phyloP scores from a whole-genome alignment of 805 yeast species.

The Saccharomyces kudriavzevii region DNA sequence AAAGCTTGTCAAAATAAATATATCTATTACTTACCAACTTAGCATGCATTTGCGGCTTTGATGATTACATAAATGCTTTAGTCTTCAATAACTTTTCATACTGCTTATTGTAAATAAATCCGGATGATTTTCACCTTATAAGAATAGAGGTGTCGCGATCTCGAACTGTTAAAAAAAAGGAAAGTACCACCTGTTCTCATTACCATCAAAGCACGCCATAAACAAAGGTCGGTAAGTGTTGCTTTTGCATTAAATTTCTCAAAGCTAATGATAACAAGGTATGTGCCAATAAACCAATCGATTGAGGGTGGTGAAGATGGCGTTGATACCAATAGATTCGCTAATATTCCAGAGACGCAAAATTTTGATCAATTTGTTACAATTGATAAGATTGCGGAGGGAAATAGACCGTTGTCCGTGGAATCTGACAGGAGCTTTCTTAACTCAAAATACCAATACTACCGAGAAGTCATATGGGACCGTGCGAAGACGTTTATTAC shows the following conservation, averaged over 20 bases:
- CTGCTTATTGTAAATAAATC: neutral
- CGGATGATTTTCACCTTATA: neutral
- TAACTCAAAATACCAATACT: slow-evolving; percentile 7
- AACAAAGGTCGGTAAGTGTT: neutral
- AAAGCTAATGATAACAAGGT: neutral
- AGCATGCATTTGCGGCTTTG: neutral
- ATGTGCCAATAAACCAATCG: neutral
- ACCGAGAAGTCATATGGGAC: slow-evolving; percentile 17
- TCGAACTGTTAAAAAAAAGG: neutral
- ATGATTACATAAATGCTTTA: neutral
- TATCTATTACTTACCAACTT: neutral
- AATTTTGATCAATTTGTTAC: slow-evolving; percentile 56
- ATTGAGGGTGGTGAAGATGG: neutral
- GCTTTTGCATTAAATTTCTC: neutral
- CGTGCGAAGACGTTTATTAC: slow-evolving; percentile 51
- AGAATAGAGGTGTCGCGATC: neutral
- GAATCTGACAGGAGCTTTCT: slow-evolving; percentile 5
- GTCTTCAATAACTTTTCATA: neutral
- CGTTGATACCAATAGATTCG: neutral
- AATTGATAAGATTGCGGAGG: slow-evolving; percentile 59
- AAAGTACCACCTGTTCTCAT: neutral
- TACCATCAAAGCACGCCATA: neutral
- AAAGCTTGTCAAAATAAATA: neutral
- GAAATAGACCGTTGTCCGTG: slow-evolving; percentile 40
- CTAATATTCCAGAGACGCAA: slow-evolving; percentile 20